Percentiles rank a stretch among this genome's conserved stretches.
Conservation (phyloP, 108 stramenopile genomes). For the Nitzschia inconspicua region DNA sequence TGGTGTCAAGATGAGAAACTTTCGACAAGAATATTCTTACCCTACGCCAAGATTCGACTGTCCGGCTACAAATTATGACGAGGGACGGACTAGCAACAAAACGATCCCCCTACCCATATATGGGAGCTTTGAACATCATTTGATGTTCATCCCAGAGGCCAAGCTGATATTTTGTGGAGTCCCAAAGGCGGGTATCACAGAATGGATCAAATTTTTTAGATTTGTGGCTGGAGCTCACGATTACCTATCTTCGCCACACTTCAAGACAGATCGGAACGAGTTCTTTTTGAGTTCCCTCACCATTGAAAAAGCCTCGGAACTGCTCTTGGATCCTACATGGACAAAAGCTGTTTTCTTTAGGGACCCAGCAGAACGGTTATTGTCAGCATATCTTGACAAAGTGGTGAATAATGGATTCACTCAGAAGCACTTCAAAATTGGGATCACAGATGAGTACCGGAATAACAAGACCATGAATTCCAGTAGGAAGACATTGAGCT, state of each 20-base stretch:
- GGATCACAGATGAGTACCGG: no score
- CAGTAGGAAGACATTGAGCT: conserved; percentile 16
- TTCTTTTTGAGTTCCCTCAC: conserved; percentile 31
- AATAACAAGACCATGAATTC: not conserved
- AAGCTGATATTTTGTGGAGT: conserved; percentile 58
- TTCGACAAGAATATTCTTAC: not conserved
- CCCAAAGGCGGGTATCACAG: conserved; percentile 46
- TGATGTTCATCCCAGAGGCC: conserved; percentile 33
- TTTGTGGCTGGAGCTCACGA: conserved; percentile 45
- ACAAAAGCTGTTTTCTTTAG: conserved; percentile 47
- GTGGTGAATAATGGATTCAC: conserved; percentile 5
- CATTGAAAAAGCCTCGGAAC: conserved; percentile 8
- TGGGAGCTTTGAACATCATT: conserved; percentile 15
- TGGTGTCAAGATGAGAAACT: not conserved
- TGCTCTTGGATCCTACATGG: conserved; percentile 37
- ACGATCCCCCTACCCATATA: not conserved
- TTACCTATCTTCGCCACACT: conserved; percentile 45
- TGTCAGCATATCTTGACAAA: conserved; percentile 42
- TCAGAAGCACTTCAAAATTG: not conserved
- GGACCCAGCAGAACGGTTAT: conserved; percentile 44
- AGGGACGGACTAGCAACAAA: no score
- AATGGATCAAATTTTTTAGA: conserved; percentile 46
- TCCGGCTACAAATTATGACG: not conserved
- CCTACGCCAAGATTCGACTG: not conserved
- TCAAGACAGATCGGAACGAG: conserved; percentile 28